phyloP scores from a whole-genome alignment of 345 rosid species.

The Capsella bursapastoris region DNA sequence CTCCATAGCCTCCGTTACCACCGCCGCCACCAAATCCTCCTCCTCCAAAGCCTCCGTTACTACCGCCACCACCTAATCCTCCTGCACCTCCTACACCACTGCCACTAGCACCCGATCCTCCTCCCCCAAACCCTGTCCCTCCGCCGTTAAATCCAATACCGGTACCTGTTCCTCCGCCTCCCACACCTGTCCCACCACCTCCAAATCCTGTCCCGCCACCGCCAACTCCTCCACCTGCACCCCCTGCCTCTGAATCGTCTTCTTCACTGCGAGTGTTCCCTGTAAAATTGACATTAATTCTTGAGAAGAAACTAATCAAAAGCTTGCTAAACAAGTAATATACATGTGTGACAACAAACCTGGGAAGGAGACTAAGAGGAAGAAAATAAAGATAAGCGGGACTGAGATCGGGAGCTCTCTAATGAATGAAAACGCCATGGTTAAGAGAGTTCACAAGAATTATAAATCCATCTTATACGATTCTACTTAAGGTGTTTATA shows the following conservation, averaged over 20 bases:
- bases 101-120: slow-evolving; percentile 11
- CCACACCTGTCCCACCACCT: slow-evolving; percentile 11
- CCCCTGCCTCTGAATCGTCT: slow-evolving; percentile 42
- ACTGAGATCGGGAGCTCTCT: slow-evolving; percentile 43
- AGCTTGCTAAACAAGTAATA: slow-evolving; percentile 21
- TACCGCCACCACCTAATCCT: slow-evolving; percentile 1
- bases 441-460: slow-evolving; percentile 15
- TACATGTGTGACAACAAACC: slow-evolving; percentile 40
- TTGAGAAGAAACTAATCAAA: slow-evolving; percentile 2
- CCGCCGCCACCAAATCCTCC: slow-evolving; percentile 21
- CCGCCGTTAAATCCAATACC: slow-evolving; percentile 25
- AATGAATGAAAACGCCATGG: slow-evolving; percentile 52
- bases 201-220: slow-evolving; percentile 22
- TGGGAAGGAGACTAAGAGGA: slow-evolving; percentile 45
- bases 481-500: slow-evolving; percentile 13
- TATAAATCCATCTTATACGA: slow-evolving; percentile 23
- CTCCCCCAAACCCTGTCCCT: slow-evolving; percentile 26
- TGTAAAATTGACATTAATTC: slow-evolving; percentile 1
- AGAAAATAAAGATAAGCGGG: slow-evolving; percentile 35
- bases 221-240: slow-evolving; percentile 29
- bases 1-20: slow-evolving; percentile 24
- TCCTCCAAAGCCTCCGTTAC: slow-evolving; percentile 30
- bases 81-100: neutral
- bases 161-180: slow-evolving; percentile 20
- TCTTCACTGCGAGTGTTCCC: slow-evolving; percentile 49